Conservation (phyloP, 2,329 filamentous ascomycete genomes). For the Colletotrichum cereale region DNA sequence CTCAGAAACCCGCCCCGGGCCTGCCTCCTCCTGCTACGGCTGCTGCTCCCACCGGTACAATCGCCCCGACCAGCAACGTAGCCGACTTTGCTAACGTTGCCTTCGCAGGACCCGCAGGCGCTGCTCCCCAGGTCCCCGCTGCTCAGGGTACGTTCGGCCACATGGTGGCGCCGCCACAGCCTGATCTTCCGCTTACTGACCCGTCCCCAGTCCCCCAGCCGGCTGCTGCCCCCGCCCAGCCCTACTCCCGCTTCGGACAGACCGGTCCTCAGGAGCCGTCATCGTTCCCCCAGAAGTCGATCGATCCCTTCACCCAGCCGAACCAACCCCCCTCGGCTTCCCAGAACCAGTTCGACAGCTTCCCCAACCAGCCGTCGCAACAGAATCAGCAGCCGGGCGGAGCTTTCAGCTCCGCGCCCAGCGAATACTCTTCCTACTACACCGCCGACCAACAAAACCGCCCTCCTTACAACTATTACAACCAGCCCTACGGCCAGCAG, state of each 20-base stretch:
- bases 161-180: conserved; percentile 47
- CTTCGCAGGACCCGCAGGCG: conserved; percentile 45
- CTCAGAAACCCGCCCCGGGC: conserved; percentile 65
- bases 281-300: conserved; percentile 79
- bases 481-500: conserved; percentile 69
- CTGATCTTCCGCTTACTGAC: conserved; percentile 29
- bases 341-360: conserved; percentile 72
- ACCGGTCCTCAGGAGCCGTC: conserved; percentile 70
- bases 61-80: conserved; percentile 42
- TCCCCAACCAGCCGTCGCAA: conserved; percentile 68
- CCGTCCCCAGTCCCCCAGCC: conserved; percentile 54
- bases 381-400: conserved; percentile 71
- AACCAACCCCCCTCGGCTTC: conserved; percentile 57
- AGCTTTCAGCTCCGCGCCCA: conserved; percentile 79
- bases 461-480: conserved; percentile 83
- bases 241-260: conserved; percentile 79
- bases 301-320: conserved; percentile 88
- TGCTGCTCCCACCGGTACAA: conserved; percentile 51
- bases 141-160: conserved; percentile 50
- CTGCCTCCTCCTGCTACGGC: conserved; percentile 56
- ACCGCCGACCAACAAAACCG: conserved; percentile 79
- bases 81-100: conserved; percentile 12
- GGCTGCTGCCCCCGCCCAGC: conserved; percentile 69
- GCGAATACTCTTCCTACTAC: conserved; percentile 89
- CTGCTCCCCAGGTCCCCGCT: conserved; percentile 44